Evolutionary conservation across 2,329 filamentous ascomycete species (phyloP), one percentile per base, ranked within the genome.

Genomic region (Balansia obtecta): DNA sequence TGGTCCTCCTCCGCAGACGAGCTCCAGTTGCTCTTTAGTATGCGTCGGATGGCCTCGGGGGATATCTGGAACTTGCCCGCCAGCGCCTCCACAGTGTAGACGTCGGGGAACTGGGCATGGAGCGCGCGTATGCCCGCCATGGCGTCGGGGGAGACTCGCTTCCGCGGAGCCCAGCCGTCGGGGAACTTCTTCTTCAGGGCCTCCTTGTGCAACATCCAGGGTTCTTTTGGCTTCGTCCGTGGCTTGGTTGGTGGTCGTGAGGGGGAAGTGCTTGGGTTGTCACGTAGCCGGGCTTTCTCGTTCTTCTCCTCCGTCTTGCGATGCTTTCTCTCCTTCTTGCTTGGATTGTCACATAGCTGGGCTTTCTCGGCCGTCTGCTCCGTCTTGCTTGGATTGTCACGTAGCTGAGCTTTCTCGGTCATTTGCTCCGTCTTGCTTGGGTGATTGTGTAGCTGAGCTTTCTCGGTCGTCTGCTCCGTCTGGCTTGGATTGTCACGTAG

Each of bases 141-240:
- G 1, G 90, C 88, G 65, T 97, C 91, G 0, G 93, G 93, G 0
- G 93, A 97, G 10, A 98, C 76, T 52, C 83, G 83, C 67, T 95
- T 96, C 46, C 79, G 77, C 32, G 93, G 91, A 30, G 76, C 75
- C 90, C 91, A 98, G 10, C 83, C 81, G 8, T 83, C 78, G 1
- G 80, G 80, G 56, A 96, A 93, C 61, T 97, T 98, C 53, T 79
- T 67, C 58, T 83, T 78, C 37, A 94, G 68, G 0, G 82, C 85
- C 1, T 70, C 71, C 64, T 95, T 96, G 57, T 96, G 85, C 13
- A 79, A 65, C 63, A 79, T 75, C 93, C 93, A 97, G 3, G 60
- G 53, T 55, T 82, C 76, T 22, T 43, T 30, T 10, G 13, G 13
- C 49, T 15, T 20, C 12, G n/a, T n/a, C 13, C n/a, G n/a, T 33